Evolutionary conservation across 352 stramenopile species (phyloP).

Genomic region (Achlya hypogyna): DNA sequence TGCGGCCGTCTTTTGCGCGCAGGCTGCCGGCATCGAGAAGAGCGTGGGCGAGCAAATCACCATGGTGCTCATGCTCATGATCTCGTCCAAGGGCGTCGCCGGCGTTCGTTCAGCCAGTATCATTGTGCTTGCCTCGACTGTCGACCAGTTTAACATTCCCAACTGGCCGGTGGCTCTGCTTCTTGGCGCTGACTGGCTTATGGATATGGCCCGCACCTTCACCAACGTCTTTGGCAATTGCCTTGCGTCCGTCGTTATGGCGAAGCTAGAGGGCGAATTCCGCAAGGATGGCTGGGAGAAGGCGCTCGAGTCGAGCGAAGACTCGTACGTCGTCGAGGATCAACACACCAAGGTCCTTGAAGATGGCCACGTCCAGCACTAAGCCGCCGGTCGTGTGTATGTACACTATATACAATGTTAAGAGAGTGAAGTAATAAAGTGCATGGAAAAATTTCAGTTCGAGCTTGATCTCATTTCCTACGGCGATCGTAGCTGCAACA

Average conservation of each 20-base stretch:
- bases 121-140: conserved; percentile 35
- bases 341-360: too few species aligned
- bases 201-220: conserved; percentile 47
- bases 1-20: conserved; percentile 38
- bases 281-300: conserved; percentile 37
- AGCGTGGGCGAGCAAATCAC: conserved; percentile 43
- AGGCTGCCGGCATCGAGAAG: conserved; percentile 37
- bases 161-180: conserved; percentile 47
- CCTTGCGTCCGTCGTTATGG: conserved; percentile 41
- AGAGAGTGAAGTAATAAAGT: too few species aligned
- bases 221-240: conserved; percentile 50
- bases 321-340: too few species aligned
- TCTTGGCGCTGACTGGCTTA: conserved; percentile 46
- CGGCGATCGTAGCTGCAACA: too few species aligned
- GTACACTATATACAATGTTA: too few species aligned
- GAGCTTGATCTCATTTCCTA: too few species aligned
- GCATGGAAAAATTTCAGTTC: too few species aligned
- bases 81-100: conserved; percentile 42
- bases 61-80: conserved; percentile 47
- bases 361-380: too few species aligned
- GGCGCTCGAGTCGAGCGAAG: too few species aligned
- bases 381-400: too few species aligned
- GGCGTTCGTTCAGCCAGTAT: conserved; percentile 36
- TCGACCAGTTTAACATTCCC: conserved; percentile 45
- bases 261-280: conserved; percentile 51